Percentiles rank a stretch among this genome's conserved stretches.
Evolutionary conservation across 2,329 filamentous ascomycete genomes (phyloP).

Genomic region (Teratosphaeria viscida): DNA sequence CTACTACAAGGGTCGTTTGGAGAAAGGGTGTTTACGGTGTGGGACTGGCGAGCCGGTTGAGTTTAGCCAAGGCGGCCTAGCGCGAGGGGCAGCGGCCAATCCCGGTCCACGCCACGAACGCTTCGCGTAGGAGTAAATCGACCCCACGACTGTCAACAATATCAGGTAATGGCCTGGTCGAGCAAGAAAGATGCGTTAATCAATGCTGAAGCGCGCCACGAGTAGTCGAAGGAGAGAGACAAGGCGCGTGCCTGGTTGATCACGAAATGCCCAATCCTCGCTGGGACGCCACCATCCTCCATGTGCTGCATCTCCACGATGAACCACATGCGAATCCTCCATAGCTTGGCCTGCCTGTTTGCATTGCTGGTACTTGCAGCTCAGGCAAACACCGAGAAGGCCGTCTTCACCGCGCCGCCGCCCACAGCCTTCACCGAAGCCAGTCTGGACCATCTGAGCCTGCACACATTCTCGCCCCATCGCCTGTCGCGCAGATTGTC

Average conservation of each 20-base stretch:
- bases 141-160: not conserved
- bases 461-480: slow-evolving; percentile 43
- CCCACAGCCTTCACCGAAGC: slow-evolving; percentile 20
- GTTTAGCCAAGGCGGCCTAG: not conserved
- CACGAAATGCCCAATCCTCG: not conserved
- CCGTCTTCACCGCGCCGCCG: slow-evolving; percentile 69
- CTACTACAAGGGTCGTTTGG: slow-evolving; percentile 2
- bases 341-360: slow-evolving; percentile 13
- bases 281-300: not conserved
- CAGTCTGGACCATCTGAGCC: slow-evolving; percentile 1
- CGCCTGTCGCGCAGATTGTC: slow-evolving; percentile 49
- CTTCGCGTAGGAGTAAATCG: not conserved
- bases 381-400: slow-evolving; percentile 77
- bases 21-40: slow-evolving; percentile 9
- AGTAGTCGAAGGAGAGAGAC: not conserved
- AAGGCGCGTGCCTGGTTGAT: not conserved
- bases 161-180: not conserved
- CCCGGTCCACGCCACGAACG: not conserved
- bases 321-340: slow-evolving; percentile 7
- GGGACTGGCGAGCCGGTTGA: not conserved
- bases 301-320: slow-evolving; percentile 7
- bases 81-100: not conserved
- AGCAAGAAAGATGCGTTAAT: not conserved
- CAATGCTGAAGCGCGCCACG: not conserved
- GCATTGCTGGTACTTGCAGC: slow-evolving; percentile 18